Evolutionary conservation across 257 asterid species (phyloP), one percentile per base, ranked within the genome.

Genomic region (Anisodus tanguticus): DNA sequence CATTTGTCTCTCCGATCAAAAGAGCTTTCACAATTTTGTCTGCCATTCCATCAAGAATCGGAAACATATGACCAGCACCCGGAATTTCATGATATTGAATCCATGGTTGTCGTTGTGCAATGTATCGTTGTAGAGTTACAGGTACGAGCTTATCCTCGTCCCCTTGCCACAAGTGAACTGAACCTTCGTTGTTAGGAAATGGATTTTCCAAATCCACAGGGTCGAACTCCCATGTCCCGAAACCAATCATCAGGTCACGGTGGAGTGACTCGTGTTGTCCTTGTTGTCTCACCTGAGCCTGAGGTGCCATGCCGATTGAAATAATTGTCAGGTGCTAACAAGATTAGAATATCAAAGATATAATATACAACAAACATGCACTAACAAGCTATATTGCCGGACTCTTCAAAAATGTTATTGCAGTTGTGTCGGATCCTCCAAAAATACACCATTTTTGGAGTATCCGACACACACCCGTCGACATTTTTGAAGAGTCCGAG

Each of bases 161-260:
- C 60, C 98, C 99, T 31, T 91, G 96, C 98, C 97, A 95, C 55
- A 95, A 85, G 87, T 95, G 98, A 37, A 94, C 97, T 2, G 91
- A 84, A 22, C 90, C 94, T 86, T 86, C 95, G 8, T 92, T 71
- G 43, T 91, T 86, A 22, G 92, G 84, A 84, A 91, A 92, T 6
- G 95, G 93, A 79, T 93, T 92, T 82, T 93, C 81, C 89, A 94
- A 80, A 80, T 94, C 97, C 82, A 82, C 57, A 5, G 99, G 99
- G 84, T 87, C 92, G 60, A 95, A 94, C 35, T 95, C 98, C 98
- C 97, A 95, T 11, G 77, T 90, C 85, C 99, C 98, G 12, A 93
- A 95, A 13, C 94, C 95, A 80, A 94, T 47, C 45, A 85, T 91
- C 83, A 90, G 1, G 88, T 95, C 99, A 17, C 97, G 94, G 83